phyloP scores from a whole-genome alignment of 208 protist species.

The Crithidia fasciculata region DNA sequence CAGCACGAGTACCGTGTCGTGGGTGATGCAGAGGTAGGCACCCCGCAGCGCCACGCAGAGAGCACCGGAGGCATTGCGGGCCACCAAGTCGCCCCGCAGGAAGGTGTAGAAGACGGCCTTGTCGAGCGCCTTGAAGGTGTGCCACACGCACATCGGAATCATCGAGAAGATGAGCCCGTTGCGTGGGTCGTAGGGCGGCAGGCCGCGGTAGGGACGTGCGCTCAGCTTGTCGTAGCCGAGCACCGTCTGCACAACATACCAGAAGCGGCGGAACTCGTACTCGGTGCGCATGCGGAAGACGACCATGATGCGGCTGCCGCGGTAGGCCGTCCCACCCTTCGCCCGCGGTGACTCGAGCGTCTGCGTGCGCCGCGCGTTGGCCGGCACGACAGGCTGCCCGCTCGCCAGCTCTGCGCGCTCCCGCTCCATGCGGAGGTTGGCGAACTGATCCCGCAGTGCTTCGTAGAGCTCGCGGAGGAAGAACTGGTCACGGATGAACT shows the following conservation, averaged over 20 bases:
- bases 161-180: slow-evolving; percentile 69
- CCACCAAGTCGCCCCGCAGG: slow-evolving; percentile 58
- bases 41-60: slow-evolving; percentile 40
- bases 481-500: slow-evolving; percentile 59
- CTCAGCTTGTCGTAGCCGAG: slow-evolving; percentile 75
- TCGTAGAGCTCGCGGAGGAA: slow-evolving; percentile 73
- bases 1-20: slow-evolving; percentile 67
- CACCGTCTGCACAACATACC: slow-evolving; percentile 67
- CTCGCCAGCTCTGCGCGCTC: slow-evolving; percentile 37
- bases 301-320: slow-evolving; percentile 39
- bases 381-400: slow-evolving; percentile 20
- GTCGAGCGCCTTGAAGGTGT: slow-evolving; percentile 71
- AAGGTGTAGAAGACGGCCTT: slow-evolving; percentile 70
- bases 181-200: slow-evolving; percentile 77
- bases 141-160: slow-evolving; percentile 70
- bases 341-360: slow-evolving; percentile 61
- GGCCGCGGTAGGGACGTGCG: slow-evolving; percentile 58
- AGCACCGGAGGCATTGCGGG: slow-evolving; percentile 40
- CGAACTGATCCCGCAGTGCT: slow-evolving; percentile 65
- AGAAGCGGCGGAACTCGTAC: slow-evolving; percentile 65
- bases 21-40: slow-evolving; percentile 69
- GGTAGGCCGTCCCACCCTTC: slow-evolving; percentile 26
- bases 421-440: slow-evolving; percentile 49
- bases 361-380: slow-evolving; percentile 31
- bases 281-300: slow-evolving; percentile 64